Evolutionary conservation across 2,329 filamentous ascomycete genomes (phyloP).

Genomic region (Meredithiella fracta): DNA sequence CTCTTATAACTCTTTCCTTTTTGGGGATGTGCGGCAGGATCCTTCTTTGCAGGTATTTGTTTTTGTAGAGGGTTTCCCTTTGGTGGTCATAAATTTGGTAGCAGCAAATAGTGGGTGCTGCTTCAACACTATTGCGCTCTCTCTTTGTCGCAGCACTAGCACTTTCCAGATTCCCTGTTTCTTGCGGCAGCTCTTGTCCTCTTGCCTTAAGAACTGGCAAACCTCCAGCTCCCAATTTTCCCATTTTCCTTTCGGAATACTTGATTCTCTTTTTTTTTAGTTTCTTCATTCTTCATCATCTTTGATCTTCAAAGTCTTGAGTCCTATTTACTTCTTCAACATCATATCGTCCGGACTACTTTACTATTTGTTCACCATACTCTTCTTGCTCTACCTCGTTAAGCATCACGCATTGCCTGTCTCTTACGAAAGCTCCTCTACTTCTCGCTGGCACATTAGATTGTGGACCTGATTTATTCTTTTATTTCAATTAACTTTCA

Average conservation of each 20-base stretch:
- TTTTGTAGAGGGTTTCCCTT: not conserved
- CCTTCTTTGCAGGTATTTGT: not conserved
- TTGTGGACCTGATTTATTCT: not conserved
- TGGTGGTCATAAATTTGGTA: not conserved
- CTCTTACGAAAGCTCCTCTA: constrained; percentile 13
- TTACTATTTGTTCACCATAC: constrained; percentile 18
- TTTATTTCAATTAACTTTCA: not conserved
- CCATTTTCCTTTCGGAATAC: not conserved
- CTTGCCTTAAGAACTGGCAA: not conserved
- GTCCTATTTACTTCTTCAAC: constrained; percentile 9
- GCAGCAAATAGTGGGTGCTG: not conserved
- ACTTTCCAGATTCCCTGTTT: not conserved
- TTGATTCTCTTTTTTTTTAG: not conserved
- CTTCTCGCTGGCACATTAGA: constrained; percentile 13
- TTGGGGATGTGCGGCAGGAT: not conserved
- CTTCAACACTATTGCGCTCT: constrained; percentile 6
- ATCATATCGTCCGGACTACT: constrained; percentile 10
- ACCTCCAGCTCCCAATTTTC: not conserved
- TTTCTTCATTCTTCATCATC: not conserved
- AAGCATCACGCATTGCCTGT: constrained; percentile 10
- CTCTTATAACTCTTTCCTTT: not conserved
- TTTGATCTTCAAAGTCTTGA: constrained; percentile 1
- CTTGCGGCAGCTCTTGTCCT: not conserved
- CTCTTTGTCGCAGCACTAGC: constrained; percentile 2
- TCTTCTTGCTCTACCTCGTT: constrained; percentile 17